These are phyloP conservation scores for Paracoccidioides lutzii DNA, from an alignment of 2,329 filamentous ascomycete genomes.

Conservation along the genomic window DNA sequence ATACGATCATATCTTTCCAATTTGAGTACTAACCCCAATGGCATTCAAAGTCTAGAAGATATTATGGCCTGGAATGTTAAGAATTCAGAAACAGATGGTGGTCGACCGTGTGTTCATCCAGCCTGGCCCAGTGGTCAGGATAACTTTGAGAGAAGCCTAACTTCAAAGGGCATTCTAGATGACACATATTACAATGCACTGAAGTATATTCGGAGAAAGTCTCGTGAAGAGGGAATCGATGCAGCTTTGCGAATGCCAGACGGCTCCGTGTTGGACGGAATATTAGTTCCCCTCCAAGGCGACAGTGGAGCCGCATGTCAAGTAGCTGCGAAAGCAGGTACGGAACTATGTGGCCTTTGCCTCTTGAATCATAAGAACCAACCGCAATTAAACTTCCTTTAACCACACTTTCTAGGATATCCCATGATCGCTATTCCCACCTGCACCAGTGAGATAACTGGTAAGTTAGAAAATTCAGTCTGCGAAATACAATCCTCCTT, in stretches of 20 bases:
- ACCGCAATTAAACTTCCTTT: neutral
- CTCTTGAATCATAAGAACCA: neutral
- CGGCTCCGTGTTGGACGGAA: constrained; percentile 39
- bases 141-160: constrained; percentile 51
- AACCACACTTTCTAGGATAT: constrained; percentile 43
- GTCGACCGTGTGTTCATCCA: constrained; percentile 46
- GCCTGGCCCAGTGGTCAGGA: constrained; percentile 62
- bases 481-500: neutral
- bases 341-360: neutral
- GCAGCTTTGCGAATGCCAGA: constrained; percentile 41
- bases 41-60: constrained; percentile 48
- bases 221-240: constrained; percentile 53
- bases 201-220: constrained; percentile 44
- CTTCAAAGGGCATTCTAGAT: constrained; percentile 47
- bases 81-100: constrained; percentile 55
- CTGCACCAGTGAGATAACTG: constrained; percentile 32
- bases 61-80: constrained; percentile 51
- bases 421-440: constrained; percentile 58
- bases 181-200: constrained; percentile 57
- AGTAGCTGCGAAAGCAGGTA: constrained; percentile 7
- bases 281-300: constrained; percentile 57
- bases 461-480: constrained; percentile 10
- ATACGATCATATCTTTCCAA: constrained; percentile 48
- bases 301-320: constrained; percentile 6
- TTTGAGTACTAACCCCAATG: constrained; percentile 46